Percentiles rank a stretch among this genome's conserved stretches.
These are phyloP conservation scores for Rhodocollybia butyracea DNA, from an alignment of 768 basidiomycete genomes.

Conservation along the genomic window DNA sequence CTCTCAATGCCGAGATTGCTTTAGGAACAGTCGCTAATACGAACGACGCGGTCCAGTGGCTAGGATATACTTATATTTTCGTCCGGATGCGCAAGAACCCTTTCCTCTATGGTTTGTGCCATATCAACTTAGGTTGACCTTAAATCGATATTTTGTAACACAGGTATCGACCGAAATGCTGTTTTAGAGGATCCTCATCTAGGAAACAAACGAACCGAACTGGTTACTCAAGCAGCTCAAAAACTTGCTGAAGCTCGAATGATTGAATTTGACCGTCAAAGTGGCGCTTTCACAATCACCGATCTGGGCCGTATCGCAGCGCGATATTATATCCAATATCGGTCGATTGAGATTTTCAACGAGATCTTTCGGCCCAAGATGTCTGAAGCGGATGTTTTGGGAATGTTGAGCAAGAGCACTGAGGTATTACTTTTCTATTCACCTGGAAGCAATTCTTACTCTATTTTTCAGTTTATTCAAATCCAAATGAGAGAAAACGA, in stretches of 20 bases:
- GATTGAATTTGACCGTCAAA: slow-evolving; percentile 68
- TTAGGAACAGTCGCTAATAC: slow-evolving; percentile 90
- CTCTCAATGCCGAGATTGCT: slow-evolving; percentile 93
- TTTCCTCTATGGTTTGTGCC: slow-evolving; percentile 67
- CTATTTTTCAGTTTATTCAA: slow-evolving; percentile 74
- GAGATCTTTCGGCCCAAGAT: slow-evolving; percentile 72
- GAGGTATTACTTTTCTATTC: slow-evolving; percentile 53
- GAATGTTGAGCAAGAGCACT: slow-evolving; percentile 83
- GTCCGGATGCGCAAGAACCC: slow-evolving; percentile 95
- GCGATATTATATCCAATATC: slow-evolving; percentile 89
- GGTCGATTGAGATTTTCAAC: slow-evolving; percentile 87
- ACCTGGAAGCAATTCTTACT: neutral
- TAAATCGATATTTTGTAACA: slow-evolving; percentile 7
- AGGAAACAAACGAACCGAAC: slow-evolving; percentile 60
- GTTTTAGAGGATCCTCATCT: slow-evolving; percentile 71
- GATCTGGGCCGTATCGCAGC: slow-evolving; percentile 96
- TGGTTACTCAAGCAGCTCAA: slow-evolving; percentile 64
- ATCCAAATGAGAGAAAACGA: slow-evolving; percentile 93
- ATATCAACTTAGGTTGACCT: neutral
- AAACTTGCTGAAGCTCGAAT: slow-evolving; percentile 70
- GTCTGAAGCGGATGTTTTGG: slow-evolving; percentile 90
- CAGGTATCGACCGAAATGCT: slow-evolving; percentile 74
- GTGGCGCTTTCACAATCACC: slow-evolving; percentile 66
- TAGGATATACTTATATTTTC: slow-evolving; percentile 95
- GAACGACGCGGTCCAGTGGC: slow-evolving; percentile 87